Evolutionary conservation across 2,329 filamentous ascomycete genomes (phyloP).

Genomic region (Scytalidium sp.): DNA sequence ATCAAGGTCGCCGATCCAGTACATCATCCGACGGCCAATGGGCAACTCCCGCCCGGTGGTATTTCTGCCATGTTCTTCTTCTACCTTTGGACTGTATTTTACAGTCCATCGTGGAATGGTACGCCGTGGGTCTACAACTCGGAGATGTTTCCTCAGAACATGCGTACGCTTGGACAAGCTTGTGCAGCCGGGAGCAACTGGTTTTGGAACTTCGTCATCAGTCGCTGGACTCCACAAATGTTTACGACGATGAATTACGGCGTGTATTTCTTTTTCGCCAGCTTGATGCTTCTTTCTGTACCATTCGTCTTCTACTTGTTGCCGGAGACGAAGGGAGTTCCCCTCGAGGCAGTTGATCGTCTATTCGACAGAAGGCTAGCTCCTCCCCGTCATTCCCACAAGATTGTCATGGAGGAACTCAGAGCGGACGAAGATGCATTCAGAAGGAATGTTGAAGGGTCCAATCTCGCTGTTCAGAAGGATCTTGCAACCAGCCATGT

Average conservation of each 20-base stretch:
- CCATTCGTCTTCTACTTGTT: slow-evolving; percentile 61
- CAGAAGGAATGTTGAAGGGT: slow-evolving; percentile 18
- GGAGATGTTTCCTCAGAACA: slow-evolving; percentile 73
- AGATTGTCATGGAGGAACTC: slow-evolving; percentile 21
- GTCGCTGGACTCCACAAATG: slow-evolving; percentile 66
- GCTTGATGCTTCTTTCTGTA: slow-evolving; percentile 55
- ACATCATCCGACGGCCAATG: slow-evolving; percentile 22
- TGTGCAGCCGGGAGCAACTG: slow-evolving; percentile 70
- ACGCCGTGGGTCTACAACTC: slow-evolving; percentile 74
- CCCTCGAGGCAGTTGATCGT: slow-evolving; percentile 62
- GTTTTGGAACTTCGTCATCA: slow-evolving; percentile 65
- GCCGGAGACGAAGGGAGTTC: slow-evolving; percentile 65
- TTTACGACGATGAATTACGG: slow-evolving; percentile 56
- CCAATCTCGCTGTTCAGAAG: slow-evolving; percentile 17
- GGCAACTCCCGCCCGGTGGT: slow-evolving; percentile 33
- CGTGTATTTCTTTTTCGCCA: slow-evolving; percentile 68
- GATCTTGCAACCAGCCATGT: slow-evolving; percentile 17
- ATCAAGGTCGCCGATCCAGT: slow-evolving; percentile 47
- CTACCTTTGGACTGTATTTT: slow-evolving; percentile 69
- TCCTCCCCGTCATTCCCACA: slow-evolving; percentile 8
- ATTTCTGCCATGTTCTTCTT: slow-evolving; percentile 68
- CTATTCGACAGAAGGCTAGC: slow-evolving; percentile 45
- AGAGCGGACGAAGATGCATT: slow-evolving; percentile 18
- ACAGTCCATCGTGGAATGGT: slow-evolving; percentile 70
- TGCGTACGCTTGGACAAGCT: slow-evolving; percentile 67